Evolutionary conservation across 257 asterid genomes (phyloP), one percentile per base, ranked within the genome.

Genomic region (Penstemon newberryi): DNA sequence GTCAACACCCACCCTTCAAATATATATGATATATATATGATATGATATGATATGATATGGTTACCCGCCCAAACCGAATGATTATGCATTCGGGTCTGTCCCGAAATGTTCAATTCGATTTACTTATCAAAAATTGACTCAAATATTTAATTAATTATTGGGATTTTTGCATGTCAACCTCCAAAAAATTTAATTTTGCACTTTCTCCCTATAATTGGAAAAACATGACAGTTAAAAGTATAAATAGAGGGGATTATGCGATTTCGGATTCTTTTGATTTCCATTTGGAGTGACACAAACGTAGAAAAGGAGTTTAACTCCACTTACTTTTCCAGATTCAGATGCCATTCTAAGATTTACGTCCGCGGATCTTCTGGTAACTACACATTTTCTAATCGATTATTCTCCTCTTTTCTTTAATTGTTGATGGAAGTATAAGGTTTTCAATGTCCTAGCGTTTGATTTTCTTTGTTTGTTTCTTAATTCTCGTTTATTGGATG

Each of bases 311-410:
- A 75, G 80, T 75, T 15, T 56, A 75, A 64, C 73, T 78, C 74
- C 74, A 60, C 78, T 66, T 70, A 50, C 70, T 49, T 25, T 25
- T 25, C 33, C 81, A 76, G 79, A 80, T 72, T 80, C 84, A 80
- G 81, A 80, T 76, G 79, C 74, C 76, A 49, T 70, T 65, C 70
- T 79, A 52, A 76, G 79, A 76, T 79, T 79, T 47, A 60, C 80
- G 73, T 42, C 83, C 8, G 65, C 79, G 64, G 78, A 79, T 79
- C 77, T 76, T 79, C 79, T 47, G 81, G 81, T 80, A 44, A 54
- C 19, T 58, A 53, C 55, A 25, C 49, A 25, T 51, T 56, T 3
- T 63, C 40, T 41, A 7, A 10, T 66, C 3, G 47, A 13, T 58
- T 40, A 0, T 40, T 47, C 11, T 55, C 55, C 50, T 11, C 38